Conservation (phyloP, 768 basidiomycete species). For the Tylopilus felleus region DNA sequence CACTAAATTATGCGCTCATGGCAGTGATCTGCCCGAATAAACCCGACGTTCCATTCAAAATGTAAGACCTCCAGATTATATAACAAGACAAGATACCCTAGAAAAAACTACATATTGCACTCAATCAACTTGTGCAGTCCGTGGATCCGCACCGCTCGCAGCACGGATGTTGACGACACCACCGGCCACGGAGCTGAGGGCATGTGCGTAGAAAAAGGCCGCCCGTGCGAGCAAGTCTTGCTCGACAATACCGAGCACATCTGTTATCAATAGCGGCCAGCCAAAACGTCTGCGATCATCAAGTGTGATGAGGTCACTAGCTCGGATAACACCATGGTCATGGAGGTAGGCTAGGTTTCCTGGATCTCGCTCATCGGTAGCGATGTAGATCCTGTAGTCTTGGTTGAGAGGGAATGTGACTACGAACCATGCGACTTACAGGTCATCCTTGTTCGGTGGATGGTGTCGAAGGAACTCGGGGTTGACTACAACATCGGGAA, state of each 20-base stretch:
- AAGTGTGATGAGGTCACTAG: slow-evolving; percentile 40
- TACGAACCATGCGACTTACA: slow-evolving; percentile 12
- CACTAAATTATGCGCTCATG: too few relatives aligned
- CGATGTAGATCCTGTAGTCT: slow-evolving; percentile 31
- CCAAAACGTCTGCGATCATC: slow-evolving; percentile 41
- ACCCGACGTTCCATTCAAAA: neutral
- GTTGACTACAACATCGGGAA: slow-evolving; percentile 22
- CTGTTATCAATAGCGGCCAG: slow-evolving; percentile 43
- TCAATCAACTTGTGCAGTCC: slow-evolving; percentile 37
- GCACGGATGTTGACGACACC: slow-evolving; percentile 42
- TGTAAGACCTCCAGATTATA: too few relatives aligned
- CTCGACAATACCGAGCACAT: slow-evolving; percentile 42
- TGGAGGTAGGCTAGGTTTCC: slow-evolving; percentile 33
- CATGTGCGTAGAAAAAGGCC: slow-evolving; percentile 43
- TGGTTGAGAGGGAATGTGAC: slow-evolving; percentile 3
- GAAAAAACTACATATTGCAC: neutral
- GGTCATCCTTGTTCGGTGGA: slow-evolving; percentile 20
- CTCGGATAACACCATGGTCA: slow-evolving; percentile 36
- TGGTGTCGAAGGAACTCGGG: slow-evolving; percentile 11
- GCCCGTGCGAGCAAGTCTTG: slow-evolving; percentile 38
- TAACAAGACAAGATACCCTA: neutral
- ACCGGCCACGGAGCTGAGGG: slow-evolving; percentile 40
- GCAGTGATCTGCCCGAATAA: too few relatives aligned
- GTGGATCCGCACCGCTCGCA: slow-evolving; percentile 37
- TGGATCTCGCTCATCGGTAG: slow-evolving; percentile 42